phyloP scores from a whole-genome alignment of 2,329 filamentous ascomycete species.

The Hymenoscyphus fraxineus region DNA sequence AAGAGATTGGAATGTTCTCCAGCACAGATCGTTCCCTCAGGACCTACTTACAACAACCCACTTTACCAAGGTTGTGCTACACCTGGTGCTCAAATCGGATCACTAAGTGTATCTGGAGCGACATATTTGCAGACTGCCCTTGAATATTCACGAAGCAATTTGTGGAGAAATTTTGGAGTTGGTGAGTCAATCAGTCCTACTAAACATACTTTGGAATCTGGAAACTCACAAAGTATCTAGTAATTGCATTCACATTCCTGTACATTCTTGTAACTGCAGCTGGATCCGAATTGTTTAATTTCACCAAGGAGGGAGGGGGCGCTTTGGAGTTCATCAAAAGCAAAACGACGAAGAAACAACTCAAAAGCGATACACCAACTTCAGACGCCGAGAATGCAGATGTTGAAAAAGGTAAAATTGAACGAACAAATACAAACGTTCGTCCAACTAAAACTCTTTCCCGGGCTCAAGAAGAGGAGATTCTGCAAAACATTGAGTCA shows the following conservation, averaged over 20 bases:
- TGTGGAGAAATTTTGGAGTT: conserved; percentile 44
- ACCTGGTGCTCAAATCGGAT: conserved; percentile 41
- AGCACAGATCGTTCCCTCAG: conserved; percentile 55
- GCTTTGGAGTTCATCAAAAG: conserved; percentile 69
- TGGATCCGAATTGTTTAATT: conserved; percentile 65
- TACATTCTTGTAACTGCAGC: conserved; percentile 70
- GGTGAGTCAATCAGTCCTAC: conserved; percentile 11
- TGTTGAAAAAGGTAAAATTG: conserved; percentile 45
- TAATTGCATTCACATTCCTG: conserved; percentile 70
- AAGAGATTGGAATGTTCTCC: conserved; percentile 55
- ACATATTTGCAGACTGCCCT: conserved; percentile 4
- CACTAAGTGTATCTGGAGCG: neutral
- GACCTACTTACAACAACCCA: conserved; percentile 48
- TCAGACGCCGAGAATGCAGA: conserved; percentile 42
- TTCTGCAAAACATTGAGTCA: conserved; percentile 47
- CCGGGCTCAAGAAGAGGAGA: conserved; percentile 36
- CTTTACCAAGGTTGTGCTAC: conserved; percentile 60
- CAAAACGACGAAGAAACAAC: conserved; percentile 53
- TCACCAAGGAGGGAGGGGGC: conserved; percentile 59
- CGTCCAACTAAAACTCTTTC: conserved; percentile 29
- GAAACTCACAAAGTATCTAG: conserved; percentile 14
- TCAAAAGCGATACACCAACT: conserved; percentile 37
- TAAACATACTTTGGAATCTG: neutral
- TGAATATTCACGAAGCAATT: conserved; percentile 2
- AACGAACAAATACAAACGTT: conserved; percentile 28